These are phyloP conservation scores for Cenococcum geophilum DNA, from an alignment of 495 filamentous ascomycete genomes.

Conservation along the genomic window DNA sequence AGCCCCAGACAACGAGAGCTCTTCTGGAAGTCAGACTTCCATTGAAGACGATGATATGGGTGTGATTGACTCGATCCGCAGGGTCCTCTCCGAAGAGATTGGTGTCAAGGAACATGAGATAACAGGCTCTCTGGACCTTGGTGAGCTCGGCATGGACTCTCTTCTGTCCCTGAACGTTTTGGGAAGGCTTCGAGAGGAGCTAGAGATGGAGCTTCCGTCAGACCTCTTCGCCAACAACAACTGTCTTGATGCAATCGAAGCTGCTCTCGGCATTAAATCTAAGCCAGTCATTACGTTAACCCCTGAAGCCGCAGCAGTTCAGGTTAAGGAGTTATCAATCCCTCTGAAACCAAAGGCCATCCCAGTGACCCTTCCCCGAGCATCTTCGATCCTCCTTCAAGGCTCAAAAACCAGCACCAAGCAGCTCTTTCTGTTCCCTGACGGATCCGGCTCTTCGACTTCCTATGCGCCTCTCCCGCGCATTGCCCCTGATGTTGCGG, in stretches of 20 bases:
- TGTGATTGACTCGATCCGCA: constrained; percentile 11
- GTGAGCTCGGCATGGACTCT: constrained; percentile 16
- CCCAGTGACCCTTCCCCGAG: constrained; percentile 30
- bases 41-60: constrained; percentile 17
- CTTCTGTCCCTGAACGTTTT: constrained; percentile 7
- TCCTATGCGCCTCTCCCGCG: constrained; percentile 33
- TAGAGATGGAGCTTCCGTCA: constrained; percentile 37
- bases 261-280: constrained; percentile 35
- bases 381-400: constrained; percentile 50
- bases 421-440: constrained; percentile 47
- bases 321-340: constrained; percentile 28
- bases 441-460: constrained; percentile 47
- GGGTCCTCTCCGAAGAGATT: constrained; percentile 19
- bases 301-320: neutral
- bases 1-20: constrained; percentile 10
- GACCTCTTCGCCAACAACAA: constrained; percentile 38
- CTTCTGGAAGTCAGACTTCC: constrained; percentile 8
- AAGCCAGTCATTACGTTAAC: constrained; percentile 19
- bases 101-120: constrained; percentile 22
- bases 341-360: neutral
- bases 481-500: constrained; percentile 10
- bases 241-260: constrained; percentile 40
- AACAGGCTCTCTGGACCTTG: constrained; percentile 15
- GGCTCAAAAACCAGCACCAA: constrained; percentile 44
- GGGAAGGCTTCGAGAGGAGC: constrained; percentile 1